A percentile compares a stretch with the other conserved stretches of the same genome.
phyloP scores from a whole-genome alignment of 768 basidiomycete species.

The Psilocybe sp. region DNA sequence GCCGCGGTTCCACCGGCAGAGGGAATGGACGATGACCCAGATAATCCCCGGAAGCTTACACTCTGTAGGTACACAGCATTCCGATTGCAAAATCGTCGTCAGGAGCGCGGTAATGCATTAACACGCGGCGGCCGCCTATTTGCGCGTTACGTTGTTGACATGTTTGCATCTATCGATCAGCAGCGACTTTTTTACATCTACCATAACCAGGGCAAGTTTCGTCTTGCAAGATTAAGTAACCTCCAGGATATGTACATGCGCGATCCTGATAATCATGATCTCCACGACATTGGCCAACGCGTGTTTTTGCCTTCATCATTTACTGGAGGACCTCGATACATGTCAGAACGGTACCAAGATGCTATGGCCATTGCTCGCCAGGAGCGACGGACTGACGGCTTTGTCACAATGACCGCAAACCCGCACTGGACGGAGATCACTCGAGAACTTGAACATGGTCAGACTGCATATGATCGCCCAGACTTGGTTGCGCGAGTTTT shows the following conservation, averaged over 20 bases:
- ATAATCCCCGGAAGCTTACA: conserved; percentile 18
- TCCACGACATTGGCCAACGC: conserved; percentile 27
- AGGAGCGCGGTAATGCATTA: conserved; percentile 23
- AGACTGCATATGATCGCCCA: conserved; percentile 40
- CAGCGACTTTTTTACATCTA: conserved; percentile 27
- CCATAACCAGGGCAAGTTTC: conserved; percentile 31
- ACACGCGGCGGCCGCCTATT: conserved; percentile 33
- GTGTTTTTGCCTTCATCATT: conserved; percentile 41
- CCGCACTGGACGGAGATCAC: conserved; percentile 47
- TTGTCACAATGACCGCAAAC: conserved; percentile 53
- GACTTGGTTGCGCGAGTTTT: conserved; percentile 50
- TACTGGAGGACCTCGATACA: conserved; percentile 36
- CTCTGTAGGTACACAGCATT: conserved; percentile 29
- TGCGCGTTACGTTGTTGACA: conserved; percentile 36
- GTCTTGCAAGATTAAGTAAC: conserved; percentile 26
- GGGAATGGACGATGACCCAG: not conserved
- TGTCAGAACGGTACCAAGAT: conserved; percentile 44
- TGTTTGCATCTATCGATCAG: conserved; percentile 35
- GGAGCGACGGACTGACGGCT: conserved; percentile 38
- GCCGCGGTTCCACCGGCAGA: not conserved
- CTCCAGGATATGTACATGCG: conserved; percentile 24
- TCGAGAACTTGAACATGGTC: conserved; percentile 32
- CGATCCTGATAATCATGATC: conserved; percentile 19
- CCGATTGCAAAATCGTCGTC: conserved; percentile 22
- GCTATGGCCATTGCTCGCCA: conserved; percentile 40